Conservation (phyloP, 2,329 filamentous ascomycete genomes). For the Alternaria sp. region DNA sequence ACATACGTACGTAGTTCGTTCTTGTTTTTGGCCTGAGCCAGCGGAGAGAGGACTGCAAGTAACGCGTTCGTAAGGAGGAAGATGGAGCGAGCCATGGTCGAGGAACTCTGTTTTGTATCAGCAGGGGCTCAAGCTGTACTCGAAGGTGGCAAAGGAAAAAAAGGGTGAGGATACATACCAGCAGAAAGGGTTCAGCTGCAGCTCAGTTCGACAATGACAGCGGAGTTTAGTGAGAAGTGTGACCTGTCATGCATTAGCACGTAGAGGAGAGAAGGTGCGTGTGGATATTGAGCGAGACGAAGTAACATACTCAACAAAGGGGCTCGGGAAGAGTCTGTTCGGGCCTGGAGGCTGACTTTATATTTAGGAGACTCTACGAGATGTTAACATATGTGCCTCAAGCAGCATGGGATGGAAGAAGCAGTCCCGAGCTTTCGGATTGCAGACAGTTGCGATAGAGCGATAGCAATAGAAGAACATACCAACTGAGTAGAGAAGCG, state of each 20-base stretch:
- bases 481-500: not conserved
- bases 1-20: slow-evolving; percentile 24
- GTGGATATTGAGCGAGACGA: not conserved
- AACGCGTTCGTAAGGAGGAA: slow-evolving; percentile 23
- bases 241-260: not conserved
- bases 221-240: not conserved
- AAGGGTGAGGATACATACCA: not conserved
- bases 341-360: not conserved
- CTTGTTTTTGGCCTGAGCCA: slow-evolving; percentile 26
- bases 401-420: not conserved
- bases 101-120: not conserved
- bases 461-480: not conserved
- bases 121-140: not conserved
- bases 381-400: not conserved
- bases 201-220: not conserved
- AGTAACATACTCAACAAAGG: not conserved
- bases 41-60: slow-evolving; percentile 25
- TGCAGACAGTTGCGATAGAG: not conserved
- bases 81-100: slow-evolving; percentile 24
- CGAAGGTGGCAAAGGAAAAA: not conserved
- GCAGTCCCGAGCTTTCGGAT: not conserved
- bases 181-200: not conserved
- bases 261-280: not conserved
- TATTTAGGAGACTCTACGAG: not conserved
- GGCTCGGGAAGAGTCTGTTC: not conserved